Base-by-base conservation (phyloP, 2,329 filamentous ascomycete species). In the Trichoderma koningii region DNA sequence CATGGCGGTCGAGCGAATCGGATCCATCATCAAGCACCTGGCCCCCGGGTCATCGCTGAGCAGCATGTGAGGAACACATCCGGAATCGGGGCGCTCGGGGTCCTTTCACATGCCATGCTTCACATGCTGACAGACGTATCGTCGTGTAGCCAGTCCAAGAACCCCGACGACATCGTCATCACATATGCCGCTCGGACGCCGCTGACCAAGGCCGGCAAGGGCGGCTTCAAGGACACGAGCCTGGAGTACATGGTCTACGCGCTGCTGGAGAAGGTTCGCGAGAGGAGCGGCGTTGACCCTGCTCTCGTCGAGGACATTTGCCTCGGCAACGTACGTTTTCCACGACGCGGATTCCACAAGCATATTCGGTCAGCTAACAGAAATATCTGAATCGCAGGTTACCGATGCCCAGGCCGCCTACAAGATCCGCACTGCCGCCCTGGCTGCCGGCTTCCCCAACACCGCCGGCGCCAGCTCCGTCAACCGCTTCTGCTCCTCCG, bases 401-500 rank as follows among this genome's bases (percentile, higher is more conserved):
- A 90, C 86, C 65, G 92, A 97, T 72, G 82, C 82, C 70, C 94
- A 95, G 78, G 91, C 93, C 64, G 87, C 94, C 65, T 97, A 97
- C 85, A 94, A 96, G 77, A 82, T 90, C 73, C 94, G 95, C 71
- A 92, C 93, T 60, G 92, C 95, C 52, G 85, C 90, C 68, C 89
- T 98, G 68, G 91, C 92, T 55, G 95, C 95, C 65, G 95, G 95
- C 71, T 96, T 95, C 82, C 93, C 95, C 70, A 93, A 95, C 81
- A 97, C 94, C 7, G 85, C 91, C 55, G 86, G 87, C 69, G 92
- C 90, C 69, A 93, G 86, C 50, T 89, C 90, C 50, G 84, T 96
- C 66, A 98, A 98, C 84, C 90, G 95, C 68, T 98, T 99, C 88
- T 99, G 95, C 85, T 96, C 92, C 44, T 97, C 93, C 0, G 95